Percentiles rank a stretch among this genome's conserved stretches.
These are phyloP conservation scores for Talaromyces amestolkiae DNA, from an alignment of 2,329 filamentous ascomycete species.

Conservation along the genomic window DNA sequence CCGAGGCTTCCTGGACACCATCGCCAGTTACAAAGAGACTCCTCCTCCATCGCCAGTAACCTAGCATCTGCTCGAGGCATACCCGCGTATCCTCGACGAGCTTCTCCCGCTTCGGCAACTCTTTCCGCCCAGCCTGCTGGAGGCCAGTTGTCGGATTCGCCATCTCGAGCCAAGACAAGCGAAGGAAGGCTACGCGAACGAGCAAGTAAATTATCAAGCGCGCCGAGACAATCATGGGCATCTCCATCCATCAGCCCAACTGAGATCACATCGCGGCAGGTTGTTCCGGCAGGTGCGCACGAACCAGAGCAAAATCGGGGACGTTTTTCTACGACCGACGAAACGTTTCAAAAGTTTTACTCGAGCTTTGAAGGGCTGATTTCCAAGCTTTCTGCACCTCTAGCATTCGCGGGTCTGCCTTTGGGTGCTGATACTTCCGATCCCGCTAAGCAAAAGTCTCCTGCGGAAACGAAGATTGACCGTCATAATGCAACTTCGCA, in stretches of 20 bases:
- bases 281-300: conserved; percentile 30
- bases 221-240: conserved; percentile 34
- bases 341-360: conserved; percentile 88
- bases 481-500: conserved; percentile 41
- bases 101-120: conserved; percentile 68
- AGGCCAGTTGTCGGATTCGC: conserved; percentile 63
- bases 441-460: conserved; percentile 27
- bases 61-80: conserved; percentile 83
- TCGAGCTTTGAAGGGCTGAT: conserved; percentile 86
- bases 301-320: conserved; percentile 26
- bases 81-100: conserved; percentile 52
- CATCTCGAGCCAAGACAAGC: conserved; percentile 40
- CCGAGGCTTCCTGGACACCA: conserved; percentile 40
- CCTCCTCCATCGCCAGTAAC: conserved; percentile 84
- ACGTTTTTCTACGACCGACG: conserved; percentile 52
- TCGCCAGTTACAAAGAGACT: conserved; percentile 61
- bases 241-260: conserved; percentile 35
- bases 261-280: conserved; percentile 35
- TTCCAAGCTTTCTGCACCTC: conserved; percentile 80
- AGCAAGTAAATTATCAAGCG: conserved; percentile 22
- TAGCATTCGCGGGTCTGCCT: conserved; percentile 90
- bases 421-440: conserved; percentile 54
- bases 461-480: conserved; percentile 38
- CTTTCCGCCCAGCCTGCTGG: conserved; percentile 71
- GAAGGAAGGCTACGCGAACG: conserved; percentile 33